Evolutionary conservation across 768 basidiomycete genomes (phyloP).

Genomic region (Terana coerulea): DNA sequence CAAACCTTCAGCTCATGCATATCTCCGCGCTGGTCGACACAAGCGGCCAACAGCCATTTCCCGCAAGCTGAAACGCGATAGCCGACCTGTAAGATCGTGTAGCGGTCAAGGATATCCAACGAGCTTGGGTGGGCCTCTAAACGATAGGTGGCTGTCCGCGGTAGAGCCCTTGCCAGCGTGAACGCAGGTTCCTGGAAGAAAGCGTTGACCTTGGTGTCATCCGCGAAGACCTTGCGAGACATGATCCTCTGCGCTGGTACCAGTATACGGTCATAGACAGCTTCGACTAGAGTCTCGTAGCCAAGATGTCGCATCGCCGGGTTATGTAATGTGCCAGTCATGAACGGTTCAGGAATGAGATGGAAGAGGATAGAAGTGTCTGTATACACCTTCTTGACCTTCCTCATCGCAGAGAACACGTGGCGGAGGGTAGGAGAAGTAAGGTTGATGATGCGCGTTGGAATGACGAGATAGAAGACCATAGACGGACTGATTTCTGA

Average conservation of each 20-base stretch:
- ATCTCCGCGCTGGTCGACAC: slow-evolving; percentile 77
- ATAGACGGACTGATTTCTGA: slow-evolving; percentile 36
- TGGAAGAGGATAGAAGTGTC: slow-evolving; percentile 60
- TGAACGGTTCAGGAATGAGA: slow-evolving; percentile 64
- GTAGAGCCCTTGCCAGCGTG: slow-evolving; percentile 40
- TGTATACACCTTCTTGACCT: slow-evolving; percentile 44
- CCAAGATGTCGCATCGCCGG: slow-evolving; percentile 38
- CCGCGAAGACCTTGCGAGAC: slow-evolving; percentile 44
- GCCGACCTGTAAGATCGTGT: slow-evolving; percentile 72
- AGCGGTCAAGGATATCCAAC: slow-evolving; percentile 50
- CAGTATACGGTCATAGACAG: slow-evolving; percentile 70
- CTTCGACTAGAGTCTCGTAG: slow-evolving; percentile 50
- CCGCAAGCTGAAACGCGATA: slow-evolving; percentile 64
- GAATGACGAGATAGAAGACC: slow-evolving; percentile 69
- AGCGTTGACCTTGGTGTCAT: slow-evolving; percentile 50
- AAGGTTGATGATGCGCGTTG: slow-evolving; percentile 55
- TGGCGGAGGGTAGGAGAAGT: slow-evolving; percentile 67
- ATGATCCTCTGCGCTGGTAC: slow-evolving; percentile 57
- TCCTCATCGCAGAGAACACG: slow-evolving; percentile 60
- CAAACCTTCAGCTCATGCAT: slow-evolving; percentile 66
- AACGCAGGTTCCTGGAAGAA: slow-evolving; percentile 66
- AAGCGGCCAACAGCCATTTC: slow-evolving; percentile 75
- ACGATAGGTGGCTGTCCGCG: slow-evolving; percentile 33
- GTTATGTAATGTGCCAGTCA: slow-evolving; percentile 45
- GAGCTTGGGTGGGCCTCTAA: slow-evolving; percentile 37